Conservation (phyloP, 192 early-diverging fungal genomes). For the Coemansia sp. region DNA sequence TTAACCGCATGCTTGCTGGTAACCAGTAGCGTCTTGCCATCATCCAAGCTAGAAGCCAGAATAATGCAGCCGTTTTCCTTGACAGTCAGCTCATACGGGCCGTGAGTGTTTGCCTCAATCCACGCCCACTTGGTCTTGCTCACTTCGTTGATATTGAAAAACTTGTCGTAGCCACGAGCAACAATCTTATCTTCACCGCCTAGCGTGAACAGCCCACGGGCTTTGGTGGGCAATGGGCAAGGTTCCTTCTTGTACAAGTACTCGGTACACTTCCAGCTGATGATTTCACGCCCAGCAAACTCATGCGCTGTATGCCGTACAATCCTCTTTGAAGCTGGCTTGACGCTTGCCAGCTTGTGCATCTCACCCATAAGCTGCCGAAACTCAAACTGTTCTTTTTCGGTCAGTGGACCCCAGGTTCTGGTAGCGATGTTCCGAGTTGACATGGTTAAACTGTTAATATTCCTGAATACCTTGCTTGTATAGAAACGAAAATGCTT, state of each 20-base stretch:
- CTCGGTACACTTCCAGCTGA: slow-evolving; percentile 70
- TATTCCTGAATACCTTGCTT: background rate
- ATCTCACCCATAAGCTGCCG: slow-evolving; percentile 33
- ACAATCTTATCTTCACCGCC: slow-evolving; percentile 54
- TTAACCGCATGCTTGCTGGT: slow-evolving; percentile 81
- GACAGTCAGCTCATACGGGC: slow-evolving; percentile 87
- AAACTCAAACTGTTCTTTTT: slow-evolving; percentile 25
- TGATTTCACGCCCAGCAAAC: slow-evolving; percentile 23
- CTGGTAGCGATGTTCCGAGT: background rate
- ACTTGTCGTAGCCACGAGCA: slow-evolving; percentile 96
- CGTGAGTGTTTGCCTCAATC: slow-evolving; percentile 62
- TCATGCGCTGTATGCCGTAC: slow-evolving; percentile 31
- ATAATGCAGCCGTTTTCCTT: slow-evolving; percentile 99
- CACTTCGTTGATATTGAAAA: slow-evolving; percentile 82
- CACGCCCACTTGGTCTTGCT: slow-evolving; percentile 58
- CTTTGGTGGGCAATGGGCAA: slow-evolving; percentile 65
- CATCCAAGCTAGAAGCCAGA: slow-evolving; percentile 68
- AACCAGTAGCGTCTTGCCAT: slow-evolving; percentile 64
- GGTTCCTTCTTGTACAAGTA: slow-evolving; percentile 65
- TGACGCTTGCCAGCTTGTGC: slow-evolving; percentile 12
- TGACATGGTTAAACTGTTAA: slow-evolving; percentile 4
- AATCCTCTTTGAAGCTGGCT: slow-evolving; percentile 31
- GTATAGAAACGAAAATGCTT: too few relatives aligned
- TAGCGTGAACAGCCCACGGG: slow-evolving; percentile 79
- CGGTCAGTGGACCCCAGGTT: slow-evolving; percentile 12